A percentile compares a stretch with the other conserved stretches of the same genome.
These are phyloP conservation scores for Mycena floridula DNA, from an alignment of 768 basidiomycete genomes.

Conservation along the genomic window DNA sequence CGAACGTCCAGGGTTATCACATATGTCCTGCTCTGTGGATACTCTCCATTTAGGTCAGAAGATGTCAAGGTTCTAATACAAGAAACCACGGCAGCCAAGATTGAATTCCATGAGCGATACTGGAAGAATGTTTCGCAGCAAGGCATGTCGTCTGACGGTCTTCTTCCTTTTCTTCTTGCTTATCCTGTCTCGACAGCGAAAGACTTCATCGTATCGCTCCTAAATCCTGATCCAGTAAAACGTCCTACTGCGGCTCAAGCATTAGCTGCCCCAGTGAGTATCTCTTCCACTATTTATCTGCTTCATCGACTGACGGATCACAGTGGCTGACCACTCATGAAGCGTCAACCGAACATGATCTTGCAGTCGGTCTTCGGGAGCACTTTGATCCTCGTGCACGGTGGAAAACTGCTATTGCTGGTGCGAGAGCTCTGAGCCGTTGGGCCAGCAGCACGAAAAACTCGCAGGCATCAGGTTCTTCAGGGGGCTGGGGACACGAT, in stretches of 20 bases:
- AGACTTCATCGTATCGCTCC: constrained; percentile 65
- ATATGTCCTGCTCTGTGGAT: constrained; percentile 92
- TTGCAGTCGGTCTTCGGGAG: constrained; percentile 65
- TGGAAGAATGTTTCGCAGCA: constrained; percentile 86
- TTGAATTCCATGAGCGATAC: constrained; percentile 90
- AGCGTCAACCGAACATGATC: constrained; percentile 67
- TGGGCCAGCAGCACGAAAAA: constrained; percentile 16
- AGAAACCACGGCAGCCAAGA: constrained; percentile 79
- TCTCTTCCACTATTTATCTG: not conserved
- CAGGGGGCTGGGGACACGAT: not conserved
- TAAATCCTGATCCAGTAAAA: constrained; percentile 63
- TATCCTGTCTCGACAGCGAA: constrained; percentile 50
- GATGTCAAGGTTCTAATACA: constrained; percentile 67
- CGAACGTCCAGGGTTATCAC: constrained; percentile 68
- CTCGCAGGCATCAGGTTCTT: not conserved
- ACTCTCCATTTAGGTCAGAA: constrained; percentile 89
- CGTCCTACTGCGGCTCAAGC: constrained; percentile 76
- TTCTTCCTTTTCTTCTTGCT: not conserved
- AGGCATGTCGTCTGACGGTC: constrained; percentile 38
- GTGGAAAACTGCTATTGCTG: constrained; percentile 68
- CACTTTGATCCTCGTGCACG: constrained; percentile 73
- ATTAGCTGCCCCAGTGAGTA: constrained; percentile 53
- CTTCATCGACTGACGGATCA: not conserved
- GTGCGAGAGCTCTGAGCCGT: constrained; percentile 36
- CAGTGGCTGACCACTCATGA: constrained; percentile 73